These are phyloP conservation scores for Striga asiatica DNA, from an alignment of 257 asterid genomes.

Conservation along the genomic window DNA sequence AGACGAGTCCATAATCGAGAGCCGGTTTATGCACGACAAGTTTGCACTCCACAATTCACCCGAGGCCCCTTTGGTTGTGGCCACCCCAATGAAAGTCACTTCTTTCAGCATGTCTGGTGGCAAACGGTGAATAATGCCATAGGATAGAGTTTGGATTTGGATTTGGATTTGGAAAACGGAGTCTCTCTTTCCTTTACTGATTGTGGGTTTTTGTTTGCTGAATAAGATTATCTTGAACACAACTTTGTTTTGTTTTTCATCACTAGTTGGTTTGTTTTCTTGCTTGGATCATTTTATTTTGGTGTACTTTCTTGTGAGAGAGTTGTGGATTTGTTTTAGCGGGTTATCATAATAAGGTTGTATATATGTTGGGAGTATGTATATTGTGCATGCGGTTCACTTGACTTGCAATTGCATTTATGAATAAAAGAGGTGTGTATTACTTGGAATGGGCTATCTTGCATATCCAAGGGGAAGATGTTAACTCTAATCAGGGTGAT, in stretches of 20 bases:
- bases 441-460: no score
- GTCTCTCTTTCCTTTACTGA: neutral
- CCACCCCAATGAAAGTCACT: conserved; percentile 87
- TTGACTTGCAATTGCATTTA: no score
- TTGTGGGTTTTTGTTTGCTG: neutral
- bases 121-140: conserved; percentile 22
- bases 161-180: neutral
- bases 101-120: conserved; percentile 88
- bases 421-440: no score
- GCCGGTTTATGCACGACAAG: conserved; percentile 92
- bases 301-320: neutral
- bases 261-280: neutral
- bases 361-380: no score
- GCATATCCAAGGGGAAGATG: no score
- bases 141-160: neutral
- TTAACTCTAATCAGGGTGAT: no score
- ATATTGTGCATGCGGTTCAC: no score
- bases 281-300: neutral
- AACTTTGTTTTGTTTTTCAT: no score
- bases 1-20: conserved; percentile 90
- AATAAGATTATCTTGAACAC: neutral
- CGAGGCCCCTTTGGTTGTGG: conserved; percentile 93
- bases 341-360: no score
- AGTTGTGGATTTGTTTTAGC: no score
- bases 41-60: conserved; percentile 61